These are phyloP conservation scores for Colletotrichum agaves DNA, from an alignment of 2,329 filamentous ascomycete species.

Conservation along the genomic window DNA sequence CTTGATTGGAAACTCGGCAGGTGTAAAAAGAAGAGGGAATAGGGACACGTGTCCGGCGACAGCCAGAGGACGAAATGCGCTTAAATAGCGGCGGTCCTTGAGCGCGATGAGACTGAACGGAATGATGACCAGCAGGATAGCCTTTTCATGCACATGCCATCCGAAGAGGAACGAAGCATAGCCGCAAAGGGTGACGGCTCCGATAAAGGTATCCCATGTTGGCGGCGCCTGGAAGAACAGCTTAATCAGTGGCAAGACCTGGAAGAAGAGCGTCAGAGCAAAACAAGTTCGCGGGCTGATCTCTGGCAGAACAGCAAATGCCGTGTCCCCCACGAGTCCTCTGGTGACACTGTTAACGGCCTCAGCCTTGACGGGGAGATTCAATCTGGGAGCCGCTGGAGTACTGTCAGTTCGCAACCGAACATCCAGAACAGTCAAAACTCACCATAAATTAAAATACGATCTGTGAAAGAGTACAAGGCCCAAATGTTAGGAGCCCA, in stretches of 20 bases:
- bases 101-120: conserved; percentile 94
- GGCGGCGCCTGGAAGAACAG: conserved; percentile 75
- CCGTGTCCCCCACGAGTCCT: conserved; percentile 90
- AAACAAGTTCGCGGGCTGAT: conserved; percentile 86
- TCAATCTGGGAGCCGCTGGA: conserved; percentile 82
- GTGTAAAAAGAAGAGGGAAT: conserved; percentile 92
- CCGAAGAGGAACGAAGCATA: conserved; percentile 98
- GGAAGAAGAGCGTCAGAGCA: conserved; percentile 82
- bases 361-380: conserved; percentile 75
- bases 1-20: conserved; percentile 93
- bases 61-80: conserved; percentile 90
- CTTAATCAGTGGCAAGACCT: conserved; percentile 81
- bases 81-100: conserved; percentile 87
- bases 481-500: conserved; percentile 99
- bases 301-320: conserved; percentile 92
- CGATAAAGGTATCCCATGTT: conserved; percentile 90
- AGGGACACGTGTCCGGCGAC: conserved; percentile 95
- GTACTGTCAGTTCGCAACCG: conserved; percentile 45
- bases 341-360: conserved; percentile 91
- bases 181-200: conserved; percentile 89
- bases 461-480: conserved; percentile 91
- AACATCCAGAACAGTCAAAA: conserved; percentile 25
- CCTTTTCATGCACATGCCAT: conserved; percentile 99
- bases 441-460: conserved; percentile 83
- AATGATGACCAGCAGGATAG: conserved; percentile 91